Conservation (phyloP, 768 basidiomycete species). For the Phlebiopsis flavidoalba region DNA sequence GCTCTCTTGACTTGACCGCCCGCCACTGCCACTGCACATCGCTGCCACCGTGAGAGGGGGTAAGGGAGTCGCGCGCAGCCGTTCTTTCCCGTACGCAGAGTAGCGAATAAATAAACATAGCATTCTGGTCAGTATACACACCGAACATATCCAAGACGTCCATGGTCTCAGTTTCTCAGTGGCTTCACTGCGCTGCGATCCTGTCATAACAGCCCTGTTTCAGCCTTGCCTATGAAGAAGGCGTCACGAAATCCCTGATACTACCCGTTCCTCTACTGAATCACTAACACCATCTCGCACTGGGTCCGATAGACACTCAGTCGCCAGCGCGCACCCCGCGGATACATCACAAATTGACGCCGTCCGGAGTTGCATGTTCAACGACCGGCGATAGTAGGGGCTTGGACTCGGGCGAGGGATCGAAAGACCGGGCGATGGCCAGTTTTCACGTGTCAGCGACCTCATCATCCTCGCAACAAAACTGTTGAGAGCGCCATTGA, state of each 20-base stretch:
- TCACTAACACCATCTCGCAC: conserved; percentile 60
- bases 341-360: conserved; percentile 89
- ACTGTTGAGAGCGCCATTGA: no score
- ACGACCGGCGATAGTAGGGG: conserved; percentile 65
- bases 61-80: no score
- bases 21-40: no score
- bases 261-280: conserved; percentile 90
- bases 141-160: background rate
- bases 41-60: no score
- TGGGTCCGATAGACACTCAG: conserved; percentile 83
- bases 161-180: background rate
- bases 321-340: conserved; percentile 80
- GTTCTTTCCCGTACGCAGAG: no score
- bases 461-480: conserved; percentile 91
- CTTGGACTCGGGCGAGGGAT: conserved; percentile 72
- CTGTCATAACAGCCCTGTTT: conserved; percentile 79
- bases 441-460: conserved; percentile 56
- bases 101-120: no score
- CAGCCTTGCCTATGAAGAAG: conserved; percentile 83
- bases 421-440: conserved; percentile 64
- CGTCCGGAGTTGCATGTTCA: conserved; percentile 90
- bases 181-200: conserved; percentile 31
- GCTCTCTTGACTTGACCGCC: no score
- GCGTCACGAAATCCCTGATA: conserved; percentile 83
- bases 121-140: no score